A percentile compares a stretch with the other conserved stretches of the same genome.
Evolutionary conservation across 2,329 filamentous ascomycete species (phyloP).

Genomic region (Neoarthrinium moseri): DNA sequence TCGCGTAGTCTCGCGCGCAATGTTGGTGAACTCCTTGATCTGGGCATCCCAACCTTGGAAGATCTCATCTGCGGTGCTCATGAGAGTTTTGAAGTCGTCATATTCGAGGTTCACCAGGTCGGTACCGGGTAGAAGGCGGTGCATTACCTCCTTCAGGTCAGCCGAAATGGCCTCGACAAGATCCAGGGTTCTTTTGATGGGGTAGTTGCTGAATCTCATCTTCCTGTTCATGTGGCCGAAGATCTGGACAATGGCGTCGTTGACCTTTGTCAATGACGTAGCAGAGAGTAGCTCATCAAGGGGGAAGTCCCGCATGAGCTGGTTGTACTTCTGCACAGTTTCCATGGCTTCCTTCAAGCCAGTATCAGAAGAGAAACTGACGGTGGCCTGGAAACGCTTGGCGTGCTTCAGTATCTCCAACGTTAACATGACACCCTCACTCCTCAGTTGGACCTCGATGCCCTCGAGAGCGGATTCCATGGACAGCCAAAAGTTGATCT

Average conservation of each 20-base stretch:
- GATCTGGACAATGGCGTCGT: conserved; percentile 85
- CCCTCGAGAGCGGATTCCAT: conserved; percentile 93
- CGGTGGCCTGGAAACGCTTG: conserved; percentile 95
- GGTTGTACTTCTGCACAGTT: conserved; percentile 96
- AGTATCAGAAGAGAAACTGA: conserved; percentile 95
- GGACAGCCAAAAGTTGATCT: conserved; percentile 98
- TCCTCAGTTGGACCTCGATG: conserved; percentile 84
- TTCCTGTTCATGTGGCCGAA: conserved; percentile 98
- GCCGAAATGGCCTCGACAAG: conserved; percentile 97
- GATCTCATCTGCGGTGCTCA: conserved; percentile 79
- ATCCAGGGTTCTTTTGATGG: conserved; percentile 83
- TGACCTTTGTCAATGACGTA: conserved; percentile 81
- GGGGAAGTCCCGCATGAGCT: conserved; percentile 97
- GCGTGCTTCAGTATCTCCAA: conserved; percentile 94
- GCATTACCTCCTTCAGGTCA: conserved; percentile 84
- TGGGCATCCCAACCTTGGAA: conserved; percentile 95
- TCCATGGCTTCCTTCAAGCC: conserved; percentile 95
- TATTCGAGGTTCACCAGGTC: conserved; percentile 92
- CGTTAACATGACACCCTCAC: conserved; percentile 86
- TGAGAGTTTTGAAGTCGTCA: conserved; percentile 81
- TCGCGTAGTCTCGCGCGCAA: conserved; percentile 90
- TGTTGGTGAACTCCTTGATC: conserved; percentile 96
- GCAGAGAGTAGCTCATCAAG: conserved; percentile 92
- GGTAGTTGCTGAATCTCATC: conserved; percentile 92
- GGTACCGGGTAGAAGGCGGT: conserved; percentile 80